A percentile compares a stretch with the other conserved stretches of the same genome.
Evolutionary conservation across 495 filamentous ascomycete genomes (phyloP).

Genomic region (Penicillium argentinense): DNA sequence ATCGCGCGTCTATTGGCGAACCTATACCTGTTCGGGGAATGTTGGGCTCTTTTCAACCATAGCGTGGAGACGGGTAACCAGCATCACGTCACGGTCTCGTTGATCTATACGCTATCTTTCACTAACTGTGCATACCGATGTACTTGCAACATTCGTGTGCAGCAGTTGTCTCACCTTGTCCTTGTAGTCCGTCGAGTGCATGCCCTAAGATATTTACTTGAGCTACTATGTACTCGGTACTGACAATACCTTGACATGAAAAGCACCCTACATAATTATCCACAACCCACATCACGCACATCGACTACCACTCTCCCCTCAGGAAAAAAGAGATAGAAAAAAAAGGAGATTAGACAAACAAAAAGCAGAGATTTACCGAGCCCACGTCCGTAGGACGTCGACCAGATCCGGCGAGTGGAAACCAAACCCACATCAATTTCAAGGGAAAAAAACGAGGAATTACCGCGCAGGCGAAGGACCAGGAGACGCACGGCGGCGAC

Average conservation of each 20-base stretch:
- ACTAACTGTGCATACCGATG: not conserved
- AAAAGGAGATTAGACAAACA: too few relatives aligned
- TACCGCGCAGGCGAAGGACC: constrained; percentile 6
- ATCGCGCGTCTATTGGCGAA: constrained; percentile 6
- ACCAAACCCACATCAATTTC: constrained; percentile 15
- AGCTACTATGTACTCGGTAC: too few relatives aligned
- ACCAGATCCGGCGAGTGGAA: not conserved
- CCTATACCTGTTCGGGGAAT: not conserved
- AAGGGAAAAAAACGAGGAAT: constrained; percentile 17
- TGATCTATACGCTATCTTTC: not conserved
- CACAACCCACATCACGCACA: too few relatives aligned
- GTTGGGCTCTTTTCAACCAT: not conserved
- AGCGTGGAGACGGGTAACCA: not conserved
- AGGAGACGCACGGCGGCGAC: not conserved
- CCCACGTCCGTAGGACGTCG: too few relatives aligned
- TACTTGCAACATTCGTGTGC: too few relatives aligned
- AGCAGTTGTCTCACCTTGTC: too few relatives aligned
- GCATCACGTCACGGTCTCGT: not conserved
- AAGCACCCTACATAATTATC: too few relatives aligned
- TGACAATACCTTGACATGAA: too few relatives aligned
- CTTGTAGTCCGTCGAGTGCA: too few relatives aligned
- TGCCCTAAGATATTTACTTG: too few relatives aligned
- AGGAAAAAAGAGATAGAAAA: too few relatives aligned
- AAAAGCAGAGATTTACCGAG: not conserved
- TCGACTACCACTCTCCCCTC: too few relatives aligned